A percentile compares a stretch with the other conserved stretches of the same genome.
These are phyloP conservation scores for Venturia oleaginea DNA, from an alignment of 2,329 filamentous ascomycete species.

Conservation along the genomic window DNA sequence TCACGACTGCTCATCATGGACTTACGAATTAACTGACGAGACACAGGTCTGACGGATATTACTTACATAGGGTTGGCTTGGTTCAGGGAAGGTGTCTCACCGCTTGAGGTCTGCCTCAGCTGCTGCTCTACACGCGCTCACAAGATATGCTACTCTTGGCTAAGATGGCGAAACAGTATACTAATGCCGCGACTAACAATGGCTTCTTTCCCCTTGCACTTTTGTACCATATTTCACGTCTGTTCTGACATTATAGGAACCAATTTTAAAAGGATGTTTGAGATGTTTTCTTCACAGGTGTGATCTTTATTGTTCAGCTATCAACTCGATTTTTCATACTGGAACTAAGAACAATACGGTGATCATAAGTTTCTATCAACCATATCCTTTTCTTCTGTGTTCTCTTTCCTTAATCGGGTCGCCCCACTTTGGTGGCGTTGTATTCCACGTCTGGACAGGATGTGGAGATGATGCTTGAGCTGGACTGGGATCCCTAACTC, in stretches of 20 bases:
- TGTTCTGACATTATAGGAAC: background rate
- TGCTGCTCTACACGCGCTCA: background rate
- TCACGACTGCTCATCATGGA: background rate
- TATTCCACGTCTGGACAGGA: background rate
- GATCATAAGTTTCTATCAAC: no score
- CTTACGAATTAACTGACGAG: background rate
- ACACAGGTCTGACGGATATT: background rate
- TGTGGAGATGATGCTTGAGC: background rate
- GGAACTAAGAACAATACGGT: no score
- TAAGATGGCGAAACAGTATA: background rate
- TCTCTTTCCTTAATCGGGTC: background rate
- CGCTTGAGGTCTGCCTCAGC: background rate
- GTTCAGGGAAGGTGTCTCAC: background rate
- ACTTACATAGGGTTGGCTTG: slow-evolving; percentile 1
- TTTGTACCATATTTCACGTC: slow-evolving; percentile 2
- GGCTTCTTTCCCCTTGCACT: background rate
- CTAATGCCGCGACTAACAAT: slow-evolving; percentile 1
- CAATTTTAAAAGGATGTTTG: background rate
- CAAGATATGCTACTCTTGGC: background rate
- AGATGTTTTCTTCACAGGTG: background rate
- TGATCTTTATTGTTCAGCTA: background rate
- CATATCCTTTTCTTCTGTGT: background rate
- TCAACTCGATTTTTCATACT: no score
- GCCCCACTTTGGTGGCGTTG: background rate
- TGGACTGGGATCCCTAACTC: background rate